Evolutionary conservation across 371 early-diverging fungal genomes (phyloP).

Genomic region (Lichtheimia ornata): DNA sequence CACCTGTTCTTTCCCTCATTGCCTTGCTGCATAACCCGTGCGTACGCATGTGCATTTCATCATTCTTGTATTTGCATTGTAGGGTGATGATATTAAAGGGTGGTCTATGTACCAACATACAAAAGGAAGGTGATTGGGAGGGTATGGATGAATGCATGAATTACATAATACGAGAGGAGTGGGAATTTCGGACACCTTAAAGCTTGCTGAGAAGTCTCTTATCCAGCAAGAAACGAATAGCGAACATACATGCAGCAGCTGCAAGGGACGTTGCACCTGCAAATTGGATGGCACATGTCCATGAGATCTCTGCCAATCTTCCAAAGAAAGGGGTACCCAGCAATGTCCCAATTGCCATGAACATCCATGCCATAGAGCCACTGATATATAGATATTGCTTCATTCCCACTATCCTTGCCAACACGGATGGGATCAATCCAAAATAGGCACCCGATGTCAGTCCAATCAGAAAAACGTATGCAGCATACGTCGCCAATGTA

Average conservation of each 20-base stretch:
- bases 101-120: too few species aligned
- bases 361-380: constrained; percentile 42
- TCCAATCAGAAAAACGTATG: constrained; percentile 50
- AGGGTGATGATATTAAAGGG: too few species aligned
- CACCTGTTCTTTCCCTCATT: too few species aligned
- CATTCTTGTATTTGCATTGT: too few species aligned
- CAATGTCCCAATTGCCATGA: constrained; percentile 30
- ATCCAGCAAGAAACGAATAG: too few species aligned
- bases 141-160: too few species aligned
- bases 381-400: constrained; percentile 40
- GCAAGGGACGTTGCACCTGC: constrained; percentile 38
- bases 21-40: too few species aligned
- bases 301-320: constrained; percentile 34
- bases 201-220: too few species aligned
- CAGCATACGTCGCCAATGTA: constrained; percentile 31
- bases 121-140: too few species aligned
- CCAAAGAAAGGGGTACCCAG: constrained; percentile 52
- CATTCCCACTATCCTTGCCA: constrained; percentile 47
- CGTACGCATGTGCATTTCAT: too few species aligned
- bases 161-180: too few species aligned
- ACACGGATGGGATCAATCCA: constrained; percentile 43
- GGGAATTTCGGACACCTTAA: too few species aligned
- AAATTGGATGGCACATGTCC: constrained; percentile 53
- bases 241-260: constrained; percentile 24
- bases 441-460: constrained; percentile 55